These are phyloP conservation scores for Scutellaria baicalensis DNA, from an alignment of 257 asterid species.

Conservation along the genomic window DNA sequence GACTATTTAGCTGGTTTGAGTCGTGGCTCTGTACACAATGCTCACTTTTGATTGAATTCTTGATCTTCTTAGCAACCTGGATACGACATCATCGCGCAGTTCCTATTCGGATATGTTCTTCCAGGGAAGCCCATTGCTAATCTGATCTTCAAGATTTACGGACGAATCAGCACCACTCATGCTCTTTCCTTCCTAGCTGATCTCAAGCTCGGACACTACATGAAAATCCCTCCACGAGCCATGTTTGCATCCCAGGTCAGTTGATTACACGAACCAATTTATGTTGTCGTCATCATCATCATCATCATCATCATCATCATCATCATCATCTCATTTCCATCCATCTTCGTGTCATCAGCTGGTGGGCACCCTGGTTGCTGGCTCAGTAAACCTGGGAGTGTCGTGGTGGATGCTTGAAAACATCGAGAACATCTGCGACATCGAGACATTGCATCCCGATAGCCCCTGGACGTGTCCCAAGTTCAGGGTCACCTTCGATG, in stretches of 20 bases:
- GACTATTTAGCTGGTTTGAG: too few relatives aligned
- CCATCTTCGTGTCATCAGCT: slow-evolving; percentile 23
- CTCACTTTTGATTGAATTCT: too few relatives aligned
- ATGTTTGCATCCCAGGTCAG: slow-evolving; percentile 78
- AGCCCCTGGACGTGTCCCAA: slow-evolving; percentile 97
- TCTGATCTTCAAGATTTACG: slow-evolving; percentile 86
- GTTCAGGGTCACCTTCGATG: slow-evolving; percentile 71
- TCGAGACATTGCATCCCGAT: slow-evolving; percentile 69
- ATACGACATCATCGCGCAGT: slow-evolving; percentile 87
- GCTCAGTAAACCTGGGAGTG: slow-evolving; percentile 69
- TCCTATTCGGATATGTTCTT: slow-evolving; percentile 72
- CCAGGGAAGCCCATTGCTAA: slow-evolving; percentile 95
- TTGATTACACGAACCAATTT: background rate
- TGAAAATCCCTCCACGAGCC: slow-evolving; percentile 93
- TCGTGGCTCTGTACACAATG: too few relatives aligned
- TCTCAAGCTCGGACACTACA: slow-evolving; percentile 92
- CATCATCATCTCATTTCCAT: background rate
- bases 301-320: background rate
- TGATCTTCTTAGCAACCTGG: slow-evolving; percentile 68
- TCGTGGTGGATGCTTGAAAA: slow-evolving; percentile 91
- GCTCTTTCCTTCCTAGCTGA: slow-evolving; percentile 87
- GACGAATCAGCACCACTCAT: slow-evolving; percentile 76
- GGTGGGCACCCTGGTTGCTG: slow-evolving; percentile 71
- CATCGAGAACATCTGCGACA: slow-evolving; percentile 75
- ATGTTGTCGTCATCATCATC: background rate